Evolutionary conservation across 169 alveolate genomes (phyloP).

Genomic region (Plasmodium knowlesi): DNA sequence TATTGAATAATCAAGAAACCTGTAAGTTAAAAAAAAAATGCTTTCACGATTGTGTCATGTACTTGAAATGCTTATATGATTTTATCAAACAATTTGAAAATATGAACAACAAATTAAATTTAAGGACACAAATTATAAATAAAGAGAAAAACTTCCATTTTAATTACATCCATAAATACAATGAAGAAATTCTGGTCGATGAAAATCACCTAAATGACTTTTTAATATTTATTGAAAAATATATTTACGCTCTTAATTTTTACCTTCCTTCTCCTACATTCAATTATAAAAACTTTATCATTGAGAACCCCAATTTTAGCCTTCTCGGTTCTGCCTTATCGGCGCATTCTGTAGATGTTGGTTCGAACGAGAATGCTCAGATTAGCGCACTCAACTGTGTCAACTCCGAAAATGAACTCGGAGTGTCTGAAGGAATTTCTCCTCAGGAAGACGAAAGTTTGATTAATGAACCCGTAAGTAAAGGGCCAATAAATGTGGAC

Average conservation of each 20-base stretch:
- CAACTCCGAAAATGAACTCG: background rate
- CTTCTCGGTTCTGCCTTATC: background rate
- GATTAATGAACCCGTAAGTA: background rate
- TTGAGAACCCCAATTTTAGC: constrained; percentile 21
- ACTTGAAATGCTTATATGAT: constrained; percentile 48
- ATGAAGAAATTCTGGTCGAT: constrained; percentile 63
- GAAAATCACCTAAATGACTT: constrained; percentile 67
- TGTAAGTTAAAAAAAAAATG: constrained; percentile 69
- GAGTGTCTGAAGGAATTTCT: background rate
- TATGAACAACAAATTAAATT: constrained; percentile 58
- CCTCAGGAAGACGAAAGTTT: background rate
- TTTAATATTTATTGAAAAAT: constrained; percentile 66
- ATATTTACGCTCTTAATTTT: constrained; percentile 63
- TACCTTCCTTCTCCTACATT: constrained; percentile 56
- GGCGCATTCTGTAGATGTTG: background rate
- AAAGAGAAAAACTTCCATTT: constrained; percentile 60
- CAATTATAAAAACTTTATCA: constrained; percentile 54
- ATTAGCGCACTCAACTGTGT: background rate
- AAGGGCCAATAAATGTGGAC: background rate
- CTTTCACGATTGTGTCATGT: constrained; percentile 48
- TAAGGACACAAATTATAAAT: constrained; percentile 62
- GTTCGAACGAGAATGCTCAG: background rate
- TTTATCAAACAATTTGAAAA: constrained; percentile 69
- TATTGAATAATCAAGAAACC: constrained; percentile 58
- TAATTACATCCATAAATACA: constrained; percentile 66